Base-by-base conservation (phyloP, 768 basidiomycete species). In the Antrodiella citrinella region DNA sequence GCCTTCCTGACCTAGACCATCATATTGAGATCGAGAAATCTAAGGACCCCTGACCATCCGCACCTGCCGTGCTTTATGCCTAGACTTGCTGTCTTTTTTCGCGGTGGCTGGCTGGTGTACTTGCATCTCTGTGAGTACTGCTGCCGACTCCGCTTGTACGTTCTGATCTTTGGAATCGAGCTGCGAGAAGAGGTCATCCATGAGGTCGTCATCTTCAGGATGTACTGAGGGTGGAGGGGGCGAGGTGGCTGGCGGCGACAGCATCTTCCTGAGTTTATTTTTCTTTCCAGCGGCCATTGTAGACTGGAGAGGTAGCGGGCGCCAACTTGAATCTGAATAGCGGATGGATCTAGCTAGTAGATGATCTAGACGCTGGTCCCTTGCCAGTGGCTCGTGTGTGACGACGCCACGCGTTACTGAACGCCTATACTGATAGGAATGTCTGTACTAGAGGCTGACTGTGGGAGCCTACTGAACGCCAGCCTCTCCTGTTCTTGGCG, bases 121-220 rank as follows among this genome's bases (percentile, higher is more conserved):
- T 44, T 73, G 61, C 62, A 79, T 75, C 38, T 80, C 75, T 45
- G 70, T 72, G 47, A 78, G 61, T 7, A 79, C 68, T 24, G 63
- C 60, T 9, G 74, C 73, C 11, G 80, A 71, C 61, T 79, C 77
- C 22, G 65, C 62, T 58, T 76, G 75, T 1, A 75, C 71, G 40
- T 69, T 65, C 45, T 70, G 56, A 56, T 88, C 75, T 55, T 74
- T 69, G 4, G 78, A 78, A 57, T 90, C 86, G 22, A 94, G 79
- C 62, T 89, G 84, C 4, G 81, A 76, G 44, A 92, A 65, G 1
- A 94, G 77, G 58, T 88, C 83, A 55, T 89, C 77, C 70, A 91
- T 72, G 44, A 91, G 72, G 9, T 76, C 75, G 42, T 80, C 76
- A 49, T 84, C 77, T 40, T 76, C 73, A 18, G 52, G 52, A 1